Evolutionary conservation across 306 rosid species (phyloP).

Genomic region (Dalbergia cultrata): DNA sequence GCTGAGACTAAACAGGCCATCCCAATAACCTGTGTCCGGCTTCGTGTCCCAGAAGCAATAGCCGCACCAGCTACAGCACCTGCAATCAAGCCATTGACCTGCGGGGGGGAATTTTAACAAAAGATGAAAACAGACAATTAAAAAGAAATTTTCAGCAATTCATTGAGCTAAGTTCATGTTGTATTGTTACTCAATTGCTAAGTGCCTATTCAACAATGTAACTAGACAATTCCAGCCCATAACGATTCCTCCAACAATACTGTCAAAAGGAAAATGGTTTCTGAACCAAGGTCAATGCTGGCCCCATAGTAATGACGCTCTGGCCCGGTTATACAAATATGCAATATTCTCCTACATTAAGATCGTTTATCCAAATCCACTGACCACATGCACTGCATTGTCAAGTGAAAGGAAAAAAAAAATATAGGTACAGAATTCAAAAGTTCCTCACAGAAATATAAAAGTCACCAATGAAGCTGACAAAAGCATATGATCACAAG

Average conservation of each 20-base stretch:
- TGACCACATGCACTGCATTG: constrained; percentile 3
- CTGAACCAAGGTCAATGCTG: constrained; percentile 3
- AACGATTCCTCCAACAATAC: constrained; percentile 4
- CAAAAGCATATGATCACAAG: too few species aligned
- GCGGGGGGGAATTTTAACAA: constrained; percentile 23
- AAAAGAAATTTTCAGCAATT: constrained; percentile 29
- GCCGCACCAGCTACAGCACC: constrained; percentile 85
- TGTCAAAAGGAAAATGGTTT: constrained; percentile 7
- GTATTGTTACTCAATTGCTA: constrained; percentile 15
- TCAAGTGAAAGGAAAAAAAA: not conserved
- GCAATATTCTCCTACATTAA: constrained; percentile 16
- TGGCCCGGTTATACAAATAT: constrained; percentile 17
- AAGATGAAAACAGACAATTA: not conserved
- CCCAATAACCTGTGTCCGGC: constrained; percentile 65
- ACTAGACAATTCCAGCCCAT: not conserved
- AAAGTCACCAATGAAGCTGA: not conserved
- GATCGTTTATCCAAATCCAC: constrained; percentile 34
- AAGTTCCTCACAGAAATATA: constrained; percentile 2
- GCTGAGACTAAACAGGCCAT: constrained; percentile 74
- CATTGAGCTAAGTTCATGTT: constrained; percentile 5
- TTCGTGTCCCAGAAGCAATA: constrained; percentile 76
- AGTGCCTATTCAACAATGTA: constrained; percentile 35
- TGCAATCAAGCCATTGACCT: constrained; percentile 85
- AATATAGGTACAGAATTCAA: not conserved
- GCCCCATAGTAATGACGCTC: not conserved